Percentiles rank a stretch among this genome's conserved stretches.
These are phyloP conservation scores for Coelastrella sp. DNA, from an alignment of 139 green algal genomes.

Conservation along the genomic window DNA sequence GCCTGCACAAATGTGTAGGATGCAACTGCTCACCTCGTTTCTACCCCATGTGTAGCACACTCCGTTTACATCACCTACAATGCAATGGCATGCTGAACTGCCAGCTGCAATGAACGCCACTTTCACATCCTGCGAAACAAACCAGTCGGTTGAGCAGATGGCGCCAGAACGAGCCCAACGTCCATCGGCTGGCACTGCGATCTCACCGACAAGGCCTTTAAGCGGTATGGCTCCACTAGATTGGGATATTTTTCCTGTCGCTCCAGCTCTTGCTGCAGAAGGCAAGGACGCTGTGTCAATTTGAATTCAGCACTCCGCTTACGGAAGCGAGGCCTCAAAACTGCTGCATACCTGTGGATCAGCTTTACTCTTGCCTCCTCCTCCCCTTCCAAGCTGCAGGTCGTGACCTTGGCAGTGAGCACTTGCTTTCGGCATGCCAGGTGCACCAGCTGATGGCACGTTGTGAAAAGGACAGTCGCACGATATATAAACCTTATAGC, in stretches of 20 bases:
- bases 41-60: slow-evolving; percentile 89
- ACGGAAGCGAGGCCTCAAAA: background rate
- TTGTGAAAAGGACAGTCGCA: background rate
- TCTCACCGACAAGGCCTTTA: slow-evolving; percentile 79
- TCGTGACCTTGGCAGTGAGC: background rate
- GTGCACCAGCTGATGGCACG: no score
- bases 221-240: slow-evolving; percentile 69
- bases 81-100: slow-evolving; percentile 80
- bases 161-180: background rate
- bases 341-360: background rate
- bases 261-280: slow-evolving; percentile 63
- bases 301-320: no score
- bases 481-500: background rate
- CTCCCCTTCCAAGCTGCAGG: slow-evolving; percentile 41
- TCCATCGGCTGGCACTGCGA: no score
- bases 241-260: slow-evolving; percentile 79
- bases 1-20: no score
- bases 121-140: slow-evolving; percentile 19
- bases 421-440: slow-evolving; percentile 18
- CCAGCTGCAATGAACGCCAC: slow-evolving; percentile 82
- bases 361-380: slow-evolving; percentile 37
- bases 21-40: slow-evolving; percentile 78
- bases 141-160: background rate
- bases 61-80: slow-evolving; percentile 76
- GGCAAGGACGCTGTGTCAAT: background rate